Conservation (phyloP, 2,329 filamentous ascomycete genomes). For the Colletotrichum trifolii region DNA sequence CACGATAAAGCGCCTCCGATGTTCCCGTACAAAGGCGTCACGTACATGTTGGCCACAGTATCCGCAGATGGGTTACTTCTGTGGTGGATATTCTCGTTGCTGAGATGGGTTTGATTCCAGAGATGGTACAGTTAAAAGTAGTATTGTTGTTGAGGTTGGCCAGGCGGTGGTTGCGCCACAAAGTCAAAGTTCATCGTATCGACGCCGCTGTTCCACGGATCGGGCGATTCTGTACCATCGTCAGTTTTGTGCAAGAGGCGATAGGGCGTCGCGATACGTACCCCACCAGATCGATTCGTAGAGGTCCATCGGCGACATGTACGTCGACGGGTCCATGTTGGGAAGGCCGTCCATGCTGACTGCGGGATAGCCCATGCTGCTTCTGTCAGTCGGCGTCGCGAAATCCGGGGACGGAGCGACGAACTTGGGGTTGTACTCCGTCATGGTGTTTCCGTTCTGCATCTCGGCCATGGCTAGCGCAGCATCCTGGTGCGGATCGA, state of each 20-base stretch:
- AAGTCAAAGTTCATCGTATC: constrained; percentile 72
- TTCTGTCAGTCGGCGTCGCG: constrained; percentile 10
- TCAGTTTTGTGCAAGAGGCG: constrained; percentile 36
- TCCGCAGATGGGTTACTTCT: no score
- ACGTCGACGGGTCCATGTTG: constrained; percentile 64
- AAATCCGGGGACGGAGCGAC: neutral
- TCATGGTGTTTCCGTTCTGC: constrained; percentile 65
- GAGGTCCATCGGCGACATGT: constrained; percentile 75
- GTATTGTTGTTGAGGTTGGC: constrained; percentile 66
- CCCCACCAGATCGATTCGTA: constrained; percentile 77
- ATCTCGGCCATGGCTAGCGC: constrained; percentile 74
- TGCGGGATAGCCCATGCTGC: constrained; percentile 50
- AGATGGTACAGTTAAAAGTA: constrained; percentile 57
- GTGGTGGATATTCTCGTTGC: no score
- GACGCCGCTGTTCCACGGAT: constrained; percentile 67
- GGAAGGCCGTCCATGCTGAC: constrained; percentile 57
- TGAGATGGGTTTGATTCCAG: no score
- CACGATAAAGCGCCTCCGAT: no score
- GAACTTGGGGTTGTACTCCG: constrained; percentile 31
- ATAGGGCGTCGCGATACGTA: constrained; percentile 50
- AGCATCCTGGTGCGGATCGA: constrained; percentile 69
- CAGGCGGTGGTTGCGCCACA: constrained; percentile 67
- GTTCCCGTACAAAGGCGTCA: no score
- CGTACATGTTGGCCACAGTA: no score
- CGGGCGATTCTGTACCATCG: constrained; percentile 62